Evolutionary conservation across 2,329 filamentous ascomycete genomes (phyloP).

Genomic region (Colletotrichum agaves): DNA sequence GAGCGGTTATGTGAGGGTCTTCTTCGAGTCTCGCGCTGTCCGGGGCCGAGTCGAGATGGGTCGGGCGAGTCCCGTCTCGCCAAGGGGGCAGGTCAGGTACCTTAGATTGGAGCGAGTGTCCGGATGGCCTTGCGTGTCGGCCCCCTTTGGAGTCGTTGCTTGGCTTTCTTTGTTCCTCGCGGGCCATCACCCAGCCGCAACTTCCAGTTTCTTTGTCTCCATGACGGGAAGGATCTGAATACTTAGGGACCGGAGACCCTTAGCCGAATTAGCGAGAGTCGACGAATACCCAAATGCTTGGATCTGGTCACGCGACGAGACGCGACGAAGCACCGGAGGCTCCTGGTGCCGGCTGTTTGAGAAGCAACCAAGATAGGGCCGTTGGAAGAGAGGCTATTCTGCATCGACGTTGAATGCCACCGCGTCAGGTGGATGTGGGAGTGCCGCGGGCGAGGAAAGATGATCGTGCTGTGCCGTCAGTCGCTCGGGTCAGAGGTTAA

Average conservation of each 20-base stretch:
- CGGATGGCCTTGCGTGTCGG: neutral
- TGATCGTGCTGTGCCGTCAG: neutral
- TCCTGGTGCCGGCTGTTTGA: neutral
- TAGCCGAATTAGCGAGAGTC: neutral
- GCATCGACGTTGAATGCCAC: neutral
- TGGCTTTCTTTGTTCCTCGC: too few species aligned
- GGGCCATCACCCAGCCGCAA: too few species aligned
- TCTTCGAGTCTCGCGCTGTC: slow-evolving; percentile 15
- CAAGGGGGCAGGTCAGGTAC: too few species aligned
- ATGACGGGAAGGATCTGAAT: too few species aligned
- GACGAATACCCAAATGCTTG: neutral
- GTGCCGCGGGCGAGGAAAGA: neutral
- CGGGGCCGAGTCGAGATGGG: neutral
- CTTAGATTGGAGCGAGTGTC: neutral
- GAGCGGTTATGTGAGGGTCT: neutral
- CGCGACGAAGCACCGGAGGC: neutral
- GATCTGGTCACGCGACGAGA: neutral
- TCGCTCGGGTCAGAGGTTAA: too few species aligned
- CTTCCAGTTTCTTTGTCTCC: too few species aligned
- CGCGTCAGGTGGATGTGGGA: neutral
- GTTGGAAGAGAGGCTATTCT: slow-evolving; percentile 7
- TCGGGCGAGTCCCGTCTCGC: neutral
- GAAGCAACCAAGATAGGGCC: neutral
- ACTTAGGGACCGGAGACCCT: neutral
- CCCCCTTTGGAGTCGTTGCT: too few species aligned